Base-by-base conservation (phyloP, 1,139 yeast genomes). In the Pneumocystis canis region DNA sequence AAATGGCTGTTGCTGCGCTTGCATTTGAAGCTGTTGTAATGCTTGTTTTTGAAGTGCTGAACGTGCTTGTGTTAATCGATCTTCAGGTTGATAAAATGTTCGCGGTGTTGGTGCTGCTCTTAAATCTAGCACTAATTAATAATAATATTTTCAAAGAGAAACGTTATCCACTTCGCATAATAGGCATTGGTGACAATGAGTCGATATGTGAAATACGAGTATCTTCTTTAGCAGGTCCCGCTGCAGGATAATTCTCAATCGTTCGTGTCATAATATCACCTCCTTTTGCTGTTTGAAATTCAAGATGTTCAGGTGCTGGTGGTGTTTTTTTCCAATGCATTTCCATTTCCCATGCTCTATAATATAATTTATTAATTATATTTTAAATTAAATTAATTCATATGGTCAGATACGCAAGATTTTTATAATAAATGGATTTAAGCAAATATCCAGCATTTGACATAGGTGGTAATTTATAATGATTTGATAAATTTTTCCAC, bases 251-350 rank as follows among this genome's bases (percentile, higher is more conserved):
- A 25, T 62, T 37, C 58, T 37, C 62, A 37, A 60, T 65, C 20
- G 67, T 60, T 11, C 66, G 64, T 14, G 66, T 60, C 60, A 64
- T 62, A 32, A 65, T 65, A 37, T 65, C 66, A 14, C 66, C 66
- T 11, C 66, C 66, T 9, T 63, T 61, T 28, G 66, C 66, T 31
- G 66, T 62, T 58, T 62, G 40, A 20, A 63, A 63, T 35, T 65
- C 66, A 37, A 65, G 59, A n/a, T 58, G 59, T 40, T 65, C 66
- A 16, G 65, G 65, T 3, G 66, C 65, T 3, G 66, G 66, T 4
- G 66, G 65, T 4, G 62, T 61, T 39, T 53, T 60, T 33, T 63
- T 59, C 65, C 66, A 62, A 40, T 64, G 63, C 56, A 56, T 40
- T 25, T 64, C 65, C 37, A 65, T 65, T 35, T 65, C 66, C 41